phyloP scores from a whole-genome alignment of 768 basidiomycete species.

The Solioccasus polychromus region DNA sequence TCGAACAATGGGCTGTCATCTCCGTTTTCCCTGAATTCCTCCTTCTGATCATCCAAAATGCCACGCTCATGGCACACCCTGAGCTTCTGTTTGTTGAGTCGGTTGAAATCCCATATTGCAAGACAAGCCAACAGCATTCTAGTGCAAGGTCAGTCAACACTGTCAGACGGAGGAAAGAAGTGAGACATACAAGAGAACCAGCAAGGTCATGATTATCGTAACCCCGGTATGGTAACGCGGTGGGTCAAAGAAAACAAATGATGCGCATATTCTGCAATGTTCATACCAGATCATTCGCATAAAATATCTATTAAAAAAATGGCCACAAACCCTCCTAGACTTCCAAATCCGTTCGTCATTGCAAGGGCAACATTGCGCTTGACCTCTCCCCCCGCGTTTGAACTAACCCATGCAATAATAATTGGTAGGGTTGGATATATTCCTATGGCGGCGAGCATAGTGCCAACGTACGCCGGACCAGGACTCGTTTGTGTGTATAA shows the following conservation, averaged over 20 bases:
- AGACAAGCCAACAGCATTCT: slow-evolving; percentile 38
- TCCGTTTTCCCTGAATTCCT: slow-evolving; percentile 44
- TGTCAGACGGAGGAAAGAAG: slow-evolving; percentile 7
- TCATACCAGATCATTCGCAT: neutral
- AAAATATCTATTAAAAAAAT: slow-evolving; percentile 7
- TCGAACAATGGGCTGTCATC: slow-evolving; percentile 56
- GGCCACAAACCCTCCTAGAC: slow-evolving; percentile 45
- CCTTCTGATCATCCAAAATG: slow-evolving; percentile 37
- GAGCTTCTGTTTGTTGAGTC: slow-evolving; percentile 48
- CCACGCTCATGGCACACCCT: slow-evolving; percentile 39
- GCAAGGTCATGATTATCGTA: slow-evolving; percentile 22
- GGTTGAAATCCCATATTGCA: slow-evolving; percentile 44
- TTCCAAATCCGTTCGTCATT: slow-evolving; percentile 53
- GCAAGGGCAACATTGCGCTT: slow-evolving; percentile 49
- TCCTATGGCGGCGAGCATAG: slow-evolving; percentile 48
- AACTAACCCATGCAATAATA: slow-evolving; percentile 49
- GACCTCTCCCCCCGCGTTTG: slow-evolving; percentile 53
- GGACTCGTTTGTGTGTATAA: slow-evolving; percentile 34
- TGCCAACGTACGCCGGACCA: slow-evolving; percentile 37
- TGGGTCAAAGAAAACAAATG: slow-evolving; percentile 40
- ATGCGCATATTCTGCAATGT: slow-evolving; percentile 35
- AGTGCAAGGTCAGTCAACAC: slow-evolving; percentile 26
- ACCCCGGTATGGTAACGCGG: slow-evolving; percentile 37
- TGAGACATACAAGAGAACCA: slow-evolving; percentile 21
- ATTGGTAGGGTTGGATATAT: slow-evolving; percentile 45